A percentile compares a stretch with the other conserved stretches of the same genome.
phyloP scores from a whole-genome alignment of 2,329 filamentous ascomycete species.

The Fusarium zealandicum region DNA sequence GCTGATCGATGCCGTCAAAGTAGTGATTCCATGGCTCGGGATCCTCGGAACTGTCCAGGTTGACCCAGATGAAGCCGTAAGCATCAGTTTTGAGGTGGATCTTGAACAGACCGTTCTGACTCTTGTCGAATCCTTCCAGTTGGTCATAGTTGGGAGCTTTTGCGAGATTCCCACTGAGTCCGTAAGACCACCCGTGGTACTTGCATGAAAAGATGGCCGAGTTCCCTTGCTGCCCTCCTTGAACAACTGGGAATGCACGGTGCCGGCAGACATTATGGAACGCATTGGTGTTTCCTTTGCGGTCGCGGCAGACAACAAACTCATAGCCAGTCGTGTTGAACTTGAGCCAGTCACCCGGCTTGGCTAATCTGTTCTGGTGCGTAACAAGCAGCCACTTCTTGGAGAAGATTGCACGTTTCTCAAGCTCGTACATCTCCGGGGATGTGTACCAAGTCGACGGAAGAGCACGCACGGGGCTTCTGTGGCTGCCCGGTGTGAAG shows the following conservation, averaged over 20 bases:
- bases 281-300: conserved; percentile 58
- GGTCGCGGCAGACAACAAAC: conserved; percentile 53
- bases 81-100: conserved; percentile 60
- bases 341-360: conserved; percentile 63
- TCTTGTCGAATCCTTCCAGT: conserved; percentile 61
- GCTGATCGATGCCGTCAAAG: conserved; percentile 55
- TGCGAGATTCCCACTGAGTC: conserved; percentile 62
- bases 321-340: conserved; percentile 62
- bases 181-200: conserved; percentile 69
- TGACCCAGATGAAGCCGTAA: conserved; percentile 65
- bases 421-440: conserved; percentile 61
- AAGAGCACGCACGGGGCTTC: conserved; percentile 45
- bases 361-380: conserved; percentile 56
- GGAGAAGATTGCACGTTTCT: conserved; percentile 63
- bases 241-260: conserved; percentile 64
- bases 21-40: conserved; percentile 60
- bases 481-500: not conserved
- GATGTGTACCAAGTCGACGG: conserved; percentile 60
- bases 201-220: conserved; percentile 63
- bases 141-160: conserved; percentile 67
- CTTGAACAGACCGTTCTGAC: conserved; percentile 61
- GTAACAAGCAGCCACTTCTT: conserved; percentile 63
- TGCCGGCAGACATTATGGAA: conserved; percentile 72
- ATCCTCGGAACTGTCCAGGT: conserved; percentile 56
- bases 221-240: conserved; percentile 54